Percentiles rank a stretch among this genome's conserved stretches.
phyloP scores from a whole-genome alignment of 306 rosid genomes.

The Vigna hirtella region DNA sequence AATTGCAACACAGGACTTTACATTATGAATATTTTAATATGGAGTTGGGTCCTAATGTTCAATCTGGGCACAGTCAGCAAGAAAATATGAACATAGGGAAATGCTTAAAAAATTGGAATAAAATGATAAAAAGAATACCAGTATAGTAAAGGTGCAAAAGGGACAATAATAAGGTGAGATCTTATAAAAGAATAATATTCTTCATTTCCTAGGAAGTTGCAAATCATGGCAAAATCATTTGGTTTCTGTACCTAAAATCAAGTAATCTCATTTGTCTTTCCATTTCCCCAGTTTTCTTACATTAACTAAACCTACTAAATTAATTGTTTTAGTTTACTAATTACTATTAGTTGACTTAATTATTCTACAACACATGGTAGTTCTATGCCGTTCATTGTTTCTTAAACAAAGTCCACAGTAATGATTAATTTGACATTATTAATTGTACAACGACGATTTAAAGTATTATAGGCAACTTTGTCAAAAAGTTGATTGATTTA shows the following conservation, averaged over 20 bases:
- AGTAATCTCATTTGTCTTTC: neutral
- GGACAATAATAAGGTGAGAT: constrained; percentile 29
- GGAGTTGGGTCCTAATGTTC: constrained; percentile 45
- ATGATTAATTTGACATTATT: neutral
- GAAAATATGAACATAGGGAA: constrained; percentile 55
- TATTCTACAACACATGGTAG: neutral
- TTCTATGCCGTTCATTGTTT: neutral
- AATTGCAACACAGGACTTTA: constrained; percentile 80
- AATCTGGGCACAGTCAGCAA: constrained; percentile 46
- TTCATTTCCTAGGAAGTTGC: constrained; percentile 7
- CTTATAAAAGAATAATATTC: neutral
- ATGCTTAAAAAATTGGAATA: constrained; percentile 49
- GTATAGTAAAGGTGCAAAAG: constrained; percentile 50
- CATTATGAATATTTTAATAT: constrained; percentile 55
- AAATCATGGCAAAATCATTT: neutral
- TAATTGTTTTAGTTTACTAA: neutral
- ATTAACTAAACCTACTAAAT: neutral
- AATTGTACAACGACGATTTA: no score
- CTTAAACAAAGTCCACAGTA: neutral
- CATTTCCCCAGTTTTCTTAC: neutral
- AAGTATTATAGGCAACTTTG: neutral
- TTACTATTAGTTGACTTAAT: neutral
- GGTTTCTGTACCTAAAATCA: neutral
- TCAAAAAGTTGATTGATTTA: neutral
- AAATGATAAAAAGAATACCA: constrained; percentile 45